Percentiles rank a stretch among this genome's conserved stretches.
These are phyloP conservation scores for Isoetes engelmannii DNA, from an alignment of 83 land plant genomes.

Conservation along the genomic window DNA sequence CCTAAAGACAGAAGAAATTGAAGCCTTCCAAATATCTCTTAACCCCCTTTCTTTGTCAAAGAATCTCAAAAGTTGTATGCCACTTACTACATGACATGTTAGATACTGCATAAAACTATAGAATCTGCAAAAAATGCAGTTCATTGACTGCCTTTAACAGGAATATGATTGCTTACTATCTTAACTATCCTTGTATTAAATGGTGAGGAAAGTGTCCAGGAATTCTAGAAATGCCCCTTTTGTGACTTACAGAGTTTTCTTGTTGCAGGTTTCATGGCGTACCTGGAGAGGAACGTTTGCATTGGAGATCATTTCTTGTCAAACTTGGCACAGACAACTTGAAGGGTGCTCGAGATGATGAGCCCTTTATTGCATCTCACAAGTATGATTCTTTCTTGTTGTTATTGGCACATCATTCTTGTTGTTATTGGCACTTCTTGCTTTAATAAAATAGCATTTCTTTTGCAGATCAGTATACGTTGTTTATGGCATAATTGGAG, in stretches of 20 bases:
- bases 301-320: slow-evolving; percentile 90
- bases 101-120: too few species aligned
- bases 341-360: slow-evolving; percentile 79
- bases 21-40: too few species aligned
- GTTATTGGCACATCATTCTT: not conserved
- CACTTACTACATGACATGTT: too few species aligned
- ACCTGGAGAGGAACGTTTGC: slow-evolving; percentile 87
- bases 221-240: too few species aligned
- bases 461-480: slow-evolving; percentile 70
- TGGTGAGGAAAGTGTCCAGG: too few species aligned
- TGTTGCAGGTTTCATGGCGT: slow-evolving; percentile 62
- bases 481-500: slow-evolving; percentile 82
- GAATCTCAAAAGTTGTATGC: too few species aligned
- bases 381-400: slow-evolving; percentile 40
- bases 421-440: not conserved
- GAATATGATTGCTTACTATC: too few species aligned
- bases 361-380: slow-evolving; percentile 82
- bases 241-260: not conserved
- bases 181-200: too few species aligned
- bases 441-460: not conserved
- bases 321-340: slow-evolving; percentile 83
- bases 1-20: too few species aligned
- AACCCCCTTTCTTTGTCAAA: too few species aligned
- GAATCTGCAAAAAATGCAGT: too few species aligned
- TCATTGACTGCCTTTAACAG: too few species aligned